Percentiles rank a stretch among this genome's conserved stretches.
phyloP scores from a whole-genome alignment of 2,329 filamentous ascomycete species.

The Aureobasidium zeae region DNA sequence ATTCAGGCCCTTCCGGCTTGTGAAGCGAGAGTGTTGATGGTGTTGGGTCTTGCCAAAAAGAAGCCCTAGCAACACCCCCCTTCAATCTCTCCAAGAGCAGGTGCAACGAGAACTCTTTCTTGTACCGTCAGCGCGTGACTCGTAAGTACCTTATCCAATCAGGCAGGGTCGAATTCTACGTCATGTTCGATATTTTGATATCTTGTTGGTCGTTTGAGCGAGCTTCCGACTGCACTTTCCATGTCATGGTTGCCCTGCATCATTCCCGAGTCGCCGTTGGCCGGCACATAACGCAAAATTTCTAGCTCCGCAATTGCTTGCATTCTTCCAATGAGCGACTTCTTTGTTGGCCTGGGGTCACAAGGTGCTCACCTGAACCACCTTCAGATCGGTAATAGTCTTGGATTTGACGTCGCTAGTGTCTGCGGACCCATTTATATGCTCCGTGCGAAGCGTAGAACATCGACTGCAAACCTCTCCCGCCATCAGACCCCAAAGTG shows the following conservation, averaged over 20 bases:
- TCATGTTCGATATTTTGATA: conserved; percentile 4
- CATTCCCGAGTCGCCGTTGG: conserved; percentile 10
- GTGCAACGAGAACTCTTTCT: conserved; percentile 10
- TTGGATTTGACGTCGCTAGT: conserved; percentile 16
- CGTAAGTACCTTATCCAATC: not conserved
- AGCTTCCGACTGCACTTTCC: not conserved
- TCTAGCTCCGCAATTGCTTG: no score
- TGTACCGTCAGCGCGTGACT: not conserved
- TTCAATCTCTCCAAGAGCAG: not conserved
- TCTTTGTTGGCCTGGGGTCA: not conserved
- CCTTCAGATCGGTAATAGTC: conserved; percentile 8
- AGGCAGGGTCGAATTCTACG: conserved; percentile 1
- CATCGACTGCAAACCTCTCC: conserved; percentile 13
- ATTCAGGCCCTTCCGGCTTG: no score
- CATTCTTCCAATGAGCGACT: not conserved
- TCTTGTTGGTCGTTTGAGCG: conserved; percentile 9
- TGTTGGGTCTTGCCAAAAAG: no score
- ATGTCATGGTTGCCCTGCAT: conserved; percentile 2
- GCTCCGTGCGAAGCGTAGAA: conserved; percentile 6
- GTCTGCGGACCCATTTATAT: conserved; percentile 16
- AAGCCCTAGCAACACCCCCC: no score
- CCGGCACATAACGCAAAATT: conserved; percentile 8
- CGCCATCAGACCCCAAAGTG: conserved; percentile 14
- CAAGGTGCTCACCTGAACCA: conserved; percentile 11
- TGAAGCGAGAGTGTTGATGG: no score